phyloP scores from a whole-genome alignment of 2,329 filamentous ascomycete species.

The Ilyonectria mors-panacis region DNA sequence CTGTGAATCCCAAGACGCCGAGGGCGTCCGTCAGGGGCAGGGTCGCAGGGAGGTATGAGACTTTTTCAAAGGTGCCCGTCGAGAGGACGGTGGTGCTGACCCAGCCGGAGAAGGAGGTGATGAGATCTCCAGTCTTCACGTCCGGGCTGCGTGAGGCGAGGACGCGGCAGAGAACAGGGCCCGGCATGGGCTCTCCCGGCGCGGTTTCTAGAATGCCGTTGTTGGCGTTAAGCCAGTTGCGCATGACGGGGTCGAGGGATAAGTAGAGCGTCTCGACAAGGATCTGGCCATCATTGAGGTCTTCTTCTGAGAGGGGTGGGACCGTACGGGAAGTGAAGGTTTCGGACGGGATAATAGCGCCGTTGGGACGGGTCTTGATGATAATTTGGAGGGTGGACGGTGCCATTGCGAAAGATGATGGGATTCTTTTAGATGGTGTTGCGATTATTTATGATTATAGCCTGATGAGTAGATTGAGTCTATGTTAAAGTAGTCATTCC shows the following conservation, averaged over 20 bases:
- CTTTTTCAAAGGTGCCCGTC: constrained; percentile 63
- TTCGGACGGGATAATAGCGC: constrained; percentile 69
- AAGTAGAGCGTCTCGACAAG: constrained; percentile 73
- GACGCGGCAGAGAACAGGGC: constrained; percentile 71
- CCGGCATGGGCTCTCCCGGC: constrained; percentile 78
- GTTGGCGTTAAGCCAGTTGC: constrained; percentile 65
- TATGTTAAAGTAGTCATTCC: background rate
- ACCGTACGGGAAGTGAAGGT: constrained; percentile 69
- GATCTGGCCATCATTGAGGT: constrained; percentile 74
- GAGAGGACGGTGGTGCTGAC: constrained; percentile 74
- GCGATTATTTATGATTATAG: background rate
- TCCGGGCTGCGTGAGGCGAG: constrained; percentile 69
- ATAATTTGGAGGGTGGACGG: constrained; percentile 54
- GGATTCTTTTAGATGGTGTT: background rate
- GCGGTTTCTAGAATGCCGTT: constrained; percentile 2
- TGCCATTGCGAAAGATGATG: constrained; percentile 22
- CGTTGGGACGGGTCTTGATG: constrained; percentile 71
- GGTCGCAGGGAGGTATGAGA: constrained; percentile 57
- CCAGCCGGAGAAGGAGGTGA: constrained; percentile 73
- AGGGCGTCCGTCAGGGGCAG: constrained; percentile 68
- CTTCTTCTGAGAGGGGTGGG: constrained; percentile 58
- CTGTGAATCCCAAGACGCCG: constrained; percentile 75
- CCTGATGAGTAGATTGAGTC: background rate
- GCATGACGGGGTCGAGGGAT: constrained; percentile 81
- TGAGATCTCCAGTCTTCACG: constrained; percentile 70